These are phyloP conservation scores for Mentha longifolia DNA, from an alignment of 257 asterid species.

Conservation along the genomic window DNA sequence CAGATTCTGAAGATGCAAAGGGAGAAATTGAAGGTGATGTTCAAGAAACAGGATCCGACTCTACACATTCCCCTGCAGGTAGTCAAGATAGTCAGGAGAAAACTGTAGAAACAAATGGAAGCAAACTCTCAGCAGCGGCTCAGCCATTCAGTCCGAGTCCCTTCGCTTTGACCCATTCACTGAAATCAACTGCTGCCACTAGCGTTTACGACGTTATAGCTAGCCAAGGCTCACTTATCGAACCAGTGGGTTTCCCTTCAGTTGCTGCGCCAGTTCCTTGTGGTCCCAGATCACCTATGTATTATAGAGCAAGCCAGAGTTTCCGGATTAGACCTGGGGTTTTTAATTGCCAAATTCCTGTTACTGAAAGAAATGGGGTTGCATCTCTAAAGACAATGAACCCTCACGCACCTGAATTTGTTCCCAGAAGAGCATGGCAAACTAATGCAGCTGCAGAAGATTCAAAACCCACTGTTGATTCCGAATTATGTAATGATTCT, in stretches of 20 bases:
- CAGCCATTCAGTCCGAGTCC: conserved; percentile 86
- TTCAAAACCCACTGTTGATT: conserved; percentile 40
- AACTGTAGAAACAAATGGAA: conserved; percentile 64
- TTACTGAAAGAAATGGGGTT: conserved; percentile 47
- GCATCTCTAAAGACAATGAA: conserved; percentile 69
- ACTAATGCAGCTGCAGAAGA: conserved; percentile 51
- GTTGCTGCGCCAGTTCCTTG: conserved; percentile 92
- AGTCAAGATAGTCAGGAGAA: conserved; percentile 64
- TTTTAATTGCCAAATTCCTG: conserved; percentile 58
- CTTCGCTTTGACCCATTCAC: conserved; percentile 52
- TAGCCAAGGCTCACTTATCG: conserved; percentile 61
- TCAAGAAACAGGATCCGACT: conserved; percentile 50
- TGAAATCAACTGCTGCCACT: conserved; percentile 49
- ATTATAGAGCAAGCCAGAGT: conserved; percentile 62
- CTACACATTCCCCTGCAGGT: conserved; percentile 45
- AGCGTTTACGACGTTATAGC: conserved; percentile 69
- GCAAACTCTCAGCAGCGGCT: conserved; percentile 95
- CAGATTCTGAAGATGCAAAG: conserved; percentile 49
- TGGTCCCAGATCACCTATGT: conserved; percentile 92
- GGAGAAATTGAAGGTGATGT: conserved; percentile 50
- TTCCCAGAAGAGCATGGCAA: conserved; percentile 75
- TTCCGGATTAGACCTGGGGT: conserved; percentile 64
- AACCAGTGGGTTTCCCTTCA: conserved; percentile 75
- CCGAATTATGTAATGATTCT: conserved; percentile 52
- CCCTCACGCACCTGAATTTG: conserved; percentile 93